These are phyloP conservation scores for Arachis monticola DNA, from an alignment of 331 rosid species.

Conservation along the genomic window DNA sequence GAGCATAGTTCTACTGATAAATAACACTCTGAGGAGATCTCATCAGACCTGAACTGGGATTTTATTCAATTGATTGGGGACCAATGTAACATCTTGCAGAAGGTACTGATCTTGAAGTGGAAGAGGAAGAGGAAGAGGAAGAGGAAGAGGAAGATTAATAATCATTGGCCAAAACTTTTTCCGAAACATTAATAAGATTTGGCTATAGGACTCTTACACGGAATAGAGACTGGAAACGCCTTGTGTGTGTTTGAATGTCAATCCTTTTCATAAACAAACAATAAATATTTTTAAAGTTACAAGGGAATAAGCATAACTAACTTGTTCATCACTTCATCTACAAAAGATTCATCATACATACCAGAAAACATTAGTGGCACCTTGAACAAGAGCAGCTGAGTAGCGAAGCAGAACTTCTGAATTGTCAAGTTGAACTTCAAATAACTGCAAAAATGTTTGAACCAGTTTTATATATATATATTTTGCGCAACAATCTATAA, in stretches of 20 bases:
- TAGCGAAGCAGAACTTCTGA: conserved; percentile 91
- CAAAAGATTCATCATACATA: conserved; percentile 42
- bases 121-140: no score
- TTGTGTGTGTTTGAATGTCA: conserved; percentile 86
- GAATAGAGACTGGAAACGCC: conserved; percentile 84
- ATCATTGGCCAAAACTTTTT: conserved; percentile 20
- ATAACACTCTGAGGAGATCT: background rate
- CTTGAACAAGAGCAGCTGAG: conserved; percentile 97
- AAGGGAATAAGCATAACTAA: background rate
- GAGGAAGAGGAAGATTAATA: no score
- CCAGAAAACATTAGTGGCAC: conserved; percentile 97
- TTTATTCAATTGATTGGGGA: conserved; percentile 66
- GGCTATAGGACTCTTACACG: conserved; percentile 55
- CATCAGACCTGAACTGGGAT: conserved; percentile 80
- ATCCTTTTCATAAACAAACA: conserved; percentile 68
- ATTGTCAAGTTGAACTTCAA: conserved; percentile 81
- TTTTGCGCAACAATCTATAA: no score
- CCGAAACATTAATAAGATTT: conserved; percentile 31
- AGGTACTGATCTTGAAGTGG: conserved; percentile 69
- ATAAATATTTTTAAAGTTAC: conserved; percentile 20
- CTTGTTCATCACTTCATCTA: background rate
- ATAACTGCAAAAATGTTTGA: conserved; percentile 61
- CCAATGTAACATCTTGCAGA: conserved; percentile 86
- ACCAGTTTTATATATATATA: conserved; percentile 25
- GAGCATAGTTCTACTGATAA: background rate